Evolutionary conservation across 2,329 filamentous ascomycete genomes (phyloP), one percentile per base, ranked within the genome.

Genomic region (Verticillium albo-atrum): DNA sequence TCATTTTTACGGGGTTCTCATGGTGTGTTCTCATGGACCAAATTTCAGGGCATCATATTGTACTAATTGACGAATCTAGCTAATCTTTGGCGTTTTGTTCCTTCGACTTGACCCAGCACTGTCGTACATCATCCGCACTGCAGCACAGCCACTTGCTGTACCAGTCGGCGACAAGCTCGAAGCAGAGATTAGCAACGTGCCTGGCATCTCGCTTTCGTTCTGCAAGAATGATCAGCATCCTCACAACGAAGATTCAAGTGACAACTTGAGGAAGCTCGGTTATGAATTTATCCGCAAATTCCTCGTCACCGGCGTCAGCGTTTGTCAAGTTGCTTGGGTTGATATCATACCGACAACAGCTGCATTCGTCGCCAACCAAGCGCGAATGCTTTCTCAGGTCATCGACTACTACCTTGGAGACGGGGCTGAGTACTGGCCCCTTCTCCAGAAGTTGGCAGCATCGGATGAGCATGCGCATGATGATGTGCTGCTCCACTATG

Each of bases 321-420:
- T 53, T n/a, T 57, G 56, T 15, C 37, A 52, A 47, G 26, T 57
- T 35, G 28, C 53, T 6, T 85, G 78, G 76, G 12, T 54, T n/a
- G 80, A 83, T 62, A 79, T 86, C 53, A 69, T 87, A 63, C 84
- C 85, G 2, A 81, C 82, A 2, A 80, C 82, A 6, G 76, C 79
- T 23, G 80, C 82, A 1, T 81, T 84, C 68, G 78, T 84, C 2
- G 82, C 84, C 9, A 86, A 82, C 66, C 84, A 88, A 69, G 80
- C 80, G 7, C 80, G 84, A 64, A 72, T 54, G 53, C n/a, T 54
- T 15, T 14, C n/a, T 34, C 28, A 32, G 12, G 53, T 54, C n/a
- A 14, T 54, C 6, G 53, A 54, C 12, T 54, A 32, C 20, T 54
- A 54, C n/a, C n/a, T 54, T 4, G 53, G 53, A n/a, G 15, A 14